phyloP scores from a whole-genome alignment of 148 eudicot genomes.

The Rhododendron kiyosumense region DNA sequence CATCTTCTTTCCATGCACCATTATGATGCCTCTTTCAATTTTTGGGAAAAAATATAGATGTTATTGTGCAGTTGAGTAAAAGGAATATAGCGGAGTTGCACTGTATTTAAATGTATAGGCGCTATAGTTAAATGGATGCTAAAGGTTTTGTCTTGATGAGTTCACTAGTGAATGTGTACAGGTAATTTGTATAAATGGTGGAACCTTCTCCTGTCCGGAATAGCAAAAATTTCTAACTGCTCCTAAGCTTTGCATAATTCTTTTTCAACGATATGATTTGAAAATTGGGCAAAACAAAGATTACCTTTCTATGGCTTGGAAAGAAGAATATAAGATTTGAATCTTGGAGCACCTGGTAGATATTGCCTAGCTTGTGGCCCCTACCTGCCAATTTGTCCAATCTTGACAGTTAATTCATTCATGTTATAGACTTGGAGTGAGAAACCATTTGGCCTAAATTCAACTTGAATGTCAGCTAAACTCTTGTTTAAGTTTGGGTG shows the following conservation, averaged over 20 bases:
- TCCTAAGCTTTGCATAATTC: neutral
- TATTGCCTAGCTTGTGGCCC: neutral
- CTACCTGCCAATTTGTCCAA: slow-evolving; percentile 4
- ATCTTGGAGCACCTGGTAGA: neutral
- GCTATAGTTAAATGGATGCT: neutral
- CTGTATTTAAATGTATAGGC: neutral
- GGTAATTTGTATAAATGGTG: too few species aligned
- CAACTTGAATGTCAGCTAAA: neutral
- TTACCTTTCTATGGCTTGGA: neutral
- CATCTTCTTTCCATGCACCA: slow-evolving; percentile 4
- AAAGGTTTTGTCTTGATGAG: neutral
- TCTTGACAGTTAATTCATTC: neutral
- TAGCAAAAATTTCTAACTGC: neutral
- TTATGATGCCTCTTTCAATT: neutral
- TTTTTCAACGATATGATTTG: neutral
- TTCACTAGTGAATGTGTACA: neutral
- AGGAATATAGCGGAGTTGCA: neutral
- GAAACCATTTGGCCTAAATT: neutral
- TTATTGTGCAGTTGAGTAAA: neutral
- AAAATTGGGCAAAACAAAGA: neutral
- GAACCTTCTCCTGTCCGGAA: neutral
- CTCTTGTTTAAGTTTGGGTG: neutral
- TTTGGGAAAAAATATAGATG: neutral
- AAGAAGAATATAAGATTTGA: neutral
- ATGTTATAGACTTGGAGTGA: neutral